Percentiles rank a stretch among this genome's conserved stretches.
phyloP scores from a whole-genome alignment of 139 green algal species.

The Closterium sp. region DNA sequence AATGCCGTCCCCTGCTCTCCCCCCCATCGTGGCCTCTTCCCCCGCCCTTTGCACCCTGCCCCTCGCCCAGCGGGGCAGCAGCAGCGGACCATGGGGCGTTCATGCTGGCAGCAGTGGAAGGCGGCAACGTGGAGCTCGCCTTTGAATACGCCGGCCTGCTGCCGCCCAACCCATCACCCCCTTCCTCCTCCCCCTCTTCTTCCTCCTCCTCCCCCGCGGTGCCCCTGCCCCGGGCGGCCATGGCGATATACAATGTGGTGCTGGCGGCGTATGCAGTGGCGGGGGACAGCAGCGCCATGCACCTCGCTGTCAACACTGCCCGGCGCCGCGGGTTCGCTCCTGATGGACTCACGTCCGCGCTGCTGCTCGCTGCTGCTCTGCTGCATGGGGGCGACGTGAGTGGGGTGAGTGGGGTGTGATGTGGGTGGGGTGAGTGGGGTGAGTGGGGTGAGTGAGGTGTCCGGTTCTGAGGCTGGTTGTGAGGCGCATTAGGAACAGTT shows the following conservation, averaged over 20 bases:
- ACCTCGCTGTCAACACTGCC: conserved; percentile 2
- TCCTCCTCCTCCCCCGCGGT: too few relatives aligned
- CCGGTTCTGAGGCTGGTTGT: too few relatives aligned
- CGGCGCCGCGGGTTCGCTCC: conserved; percentile 3
- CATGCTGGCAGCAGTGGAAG: conserved; percentile 7
- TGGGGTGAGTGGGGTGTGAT: too few relatives aligned
- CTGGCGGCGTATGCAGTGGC: conserved; percentile 10
- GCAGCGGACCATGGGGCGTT: neutral
- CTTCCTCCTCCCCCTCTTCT: neutral
- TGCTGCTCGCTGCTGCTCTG: neutral
- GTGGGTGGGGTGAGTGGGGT: too few relatives aligned
- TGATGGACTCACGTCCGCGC: conserved; percentile 8
- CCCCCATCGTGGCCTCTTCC: neutral
- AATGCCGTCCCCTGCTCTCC: neutral
- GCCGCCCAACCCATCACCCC: neutral
- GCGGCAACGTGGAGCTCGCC: conserved; percentile 3
- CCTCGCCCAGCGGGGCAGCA: neutral
- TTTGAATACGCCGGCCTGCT: conserved; percentile 27
- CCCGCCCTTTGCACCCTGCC: neutral
- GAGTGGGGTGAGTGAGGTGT: too few relatives aligned
- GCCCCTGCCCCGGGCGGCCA: neutral
- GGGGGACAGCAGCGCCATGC: conserved; percentile 1
- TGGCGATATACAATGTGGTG: conserved; percentile 4
- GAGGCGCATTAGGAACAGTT: too few relatives aligned
- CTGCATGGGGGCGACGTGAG: neutral